Percentiles rank a stretch among this genome's conserved stretches.
phyloP scores from a whole-genome alignment of 2,329 filamentous ascomycete species.

The Magnaporthiopsis poae region DNA sequence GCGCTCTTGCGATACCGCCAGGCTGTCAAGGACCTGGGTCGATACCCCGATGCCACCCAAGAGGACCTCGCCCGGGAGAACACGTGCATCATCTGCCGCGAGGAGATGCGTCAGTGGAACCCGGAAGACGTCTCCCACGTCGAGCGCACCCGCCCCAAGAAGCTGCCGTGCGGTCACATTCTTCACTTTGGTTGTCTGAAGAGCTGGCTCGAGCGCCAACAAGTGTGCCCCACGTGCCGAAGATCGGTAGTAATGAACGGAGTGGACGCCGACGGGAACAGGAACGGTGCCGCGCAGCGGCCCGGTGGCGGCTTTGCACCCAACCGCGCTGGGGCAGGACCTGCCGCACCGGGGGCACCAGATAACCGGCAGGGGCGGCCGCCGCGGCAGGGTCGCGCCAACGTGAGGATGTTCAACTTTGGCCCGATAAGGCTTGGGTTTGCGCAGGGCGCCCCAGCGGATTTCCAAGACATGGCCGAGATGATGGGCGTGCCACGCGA shows the following conservation, averaged over 20 bases:
- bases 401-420: conserved; percentile 34
- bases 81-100: conserved; percentile 94
- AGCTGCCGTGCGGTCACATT: conserved; percentile 90
- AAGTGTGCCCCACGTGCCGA: conserved; percentile 91
- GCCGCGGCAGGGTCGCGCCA: conserved; percentile 15
- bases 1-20: conserved; percentile 84
- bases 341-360: conserved; percentile 24
- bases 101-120: conserved; percentile 83
- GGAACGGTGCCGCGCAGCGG: conserved; percentile 14
- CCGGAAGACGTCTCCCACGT: conserved; percentile 56
- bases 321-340: conserved; percentile 18
- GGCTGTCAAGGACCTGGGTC: conserved; percentile 88
- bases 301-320: conserved; percentile 9
- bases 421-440: conserved; percentile 69
- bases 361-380: conserved; percentile 20
- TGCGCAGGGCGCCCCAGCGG: conserved; percentile 54
- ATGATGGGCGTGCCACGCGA: conserved; percentile 43
- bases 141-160: conserved; percentile 82
- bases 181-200: conserved; percentile 88
- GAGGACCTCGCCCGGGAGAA: conserved; percentile 80
- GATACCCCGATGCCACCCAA: conserved; percentile 79
- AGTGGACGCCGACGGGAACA: conserved; percentile 17
- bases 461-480: conserved; percentile 58
- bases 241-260: conserved; percentile 62
- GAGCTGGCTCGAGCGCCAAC: conserved; percentile 93